Evolutionary conservation across 2,329 filamentous ascomycete species (phyloP).

Genomic region (Ascocoryne sarcoides): DNA sequence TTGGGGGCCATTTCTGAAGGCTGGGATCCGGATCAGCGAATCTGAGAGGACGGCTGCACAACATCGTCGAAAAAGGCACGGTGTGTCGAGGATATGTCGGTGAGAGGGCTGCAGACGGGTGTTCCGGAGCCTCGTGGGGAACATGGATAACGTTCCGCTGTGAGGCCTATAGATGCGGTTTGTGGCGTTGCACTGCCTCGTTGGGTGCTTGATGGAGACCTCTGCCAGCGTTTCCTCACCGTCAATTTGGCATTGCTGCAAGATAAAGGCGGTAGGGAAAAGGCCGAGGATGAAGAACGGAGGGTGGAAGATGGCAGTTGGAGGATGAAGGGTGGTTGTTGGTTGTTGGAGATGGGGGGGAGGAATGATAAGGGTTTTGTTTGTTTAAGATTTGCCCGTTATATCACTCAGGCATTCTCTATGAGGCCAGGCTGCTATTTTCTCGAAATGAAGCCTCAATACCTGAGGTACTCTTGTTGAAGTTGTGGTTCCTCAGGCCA

Average conservation of each 20-base stretch:
- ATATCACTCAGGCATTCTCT: too few species aligned
- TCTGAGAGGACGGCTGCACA: constrained; percentile 2
- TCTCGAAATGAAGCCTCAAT: too few species aligned
- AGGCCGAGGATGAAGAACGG: background rate
- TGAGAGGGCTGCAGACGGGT: constrained; percentile 5
- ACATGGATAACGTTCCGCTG: background rate
- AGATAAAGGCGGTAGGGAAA: background rate
- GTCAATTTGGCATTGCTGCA: background rate
- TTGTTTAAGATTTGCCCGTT: too few species aligned
- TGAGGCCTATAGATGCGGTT: background rate
- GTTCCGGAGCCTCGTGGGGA: background rate
- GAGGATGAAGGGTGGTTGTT: too few species aligned
- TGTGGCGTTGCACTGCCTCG: constrained; percentile 8
- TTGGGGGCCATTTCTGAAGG: constrained; percentile 1
- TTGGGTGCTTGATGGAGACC: background rate
- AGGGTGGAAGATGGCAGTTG: too few species aligned
- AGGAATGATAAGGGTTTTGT: too few species aligned
- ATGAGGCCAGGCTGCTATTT: too few species aligned
- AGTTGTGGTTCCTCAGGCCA: too few species aligned
- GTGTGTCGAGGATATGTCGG: background rate
- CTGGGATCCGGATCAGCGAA: background rate
- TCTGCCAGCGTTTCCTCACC: background rate
- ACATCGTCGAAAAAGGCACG: background rate
- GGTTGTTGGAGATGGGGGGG: too few species aligned
- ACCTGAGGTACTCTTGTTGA: too few species aligned